Conservation (phyloP, 225 moss, liverwort and hornwort species). For the Marchantia paleacea region DNA sequence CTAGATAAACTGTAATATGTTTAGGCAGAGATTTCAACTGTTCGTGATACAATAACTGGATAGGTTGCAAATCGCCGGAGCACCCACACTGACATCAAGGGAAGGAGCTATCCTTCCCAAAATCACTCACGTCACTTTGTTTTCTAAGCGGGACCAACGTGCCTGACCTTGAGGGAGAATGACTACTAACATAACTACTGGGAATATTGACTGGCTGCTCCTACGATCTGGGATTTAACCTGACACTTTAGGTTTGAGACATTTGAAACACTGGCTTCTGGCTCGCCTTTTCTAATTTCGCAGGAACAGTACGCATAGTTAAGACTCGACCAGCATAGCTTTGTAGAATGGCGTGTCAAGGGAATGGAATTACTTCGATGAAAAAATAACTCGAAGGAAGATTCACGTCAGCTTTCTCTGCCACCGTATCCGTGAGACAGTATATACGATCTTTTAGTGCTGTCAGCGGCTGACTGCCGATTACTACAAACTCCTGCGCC, state of each 20-base stretch:
- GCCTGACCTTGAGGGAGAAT: no score
- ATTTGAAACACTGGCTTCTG: background rate
- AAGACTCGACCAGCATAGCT: no score
- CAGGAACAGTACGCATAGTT: background rate
- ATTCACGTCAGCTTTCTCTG: slow-evolving; percentile 54
- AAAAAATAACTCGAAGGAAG: slow-evolving; percentile 81
- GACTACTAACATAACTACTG: no score
- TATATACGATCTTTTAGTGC: slow-evolving; percentile 82
- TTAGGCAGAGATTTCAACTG: no score
- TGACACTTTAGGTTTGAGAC: background rate
- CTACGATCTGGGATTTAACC: background rate
- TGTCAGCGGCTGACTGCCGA: slow-evolving; percentile 76
- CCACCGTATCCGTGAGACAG: slow-evolving; percentile 80
- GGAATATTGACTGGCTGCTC: background rate
- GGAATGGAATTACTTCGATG: slow-evolving; percentile 48
- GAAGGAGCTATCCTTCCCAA: no score
- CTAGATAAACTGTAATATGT: no score
- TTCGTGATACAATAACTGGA: no score
- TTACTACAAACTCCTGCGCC: slow-evolving; percentile 84
- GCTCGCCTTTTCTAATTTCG: no score
- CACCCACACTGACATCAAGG: no score
- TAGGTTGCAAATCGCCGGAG: no score
- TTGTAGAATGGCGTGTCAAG: background rate
- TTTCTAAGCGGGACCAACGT: no score
- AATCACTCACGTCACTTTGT: no score